Evolutionary conservation across 2,329 filamentous ascomycete genomes (phyloP).

Genomic region (Epichloe glyceriae): DNA sequence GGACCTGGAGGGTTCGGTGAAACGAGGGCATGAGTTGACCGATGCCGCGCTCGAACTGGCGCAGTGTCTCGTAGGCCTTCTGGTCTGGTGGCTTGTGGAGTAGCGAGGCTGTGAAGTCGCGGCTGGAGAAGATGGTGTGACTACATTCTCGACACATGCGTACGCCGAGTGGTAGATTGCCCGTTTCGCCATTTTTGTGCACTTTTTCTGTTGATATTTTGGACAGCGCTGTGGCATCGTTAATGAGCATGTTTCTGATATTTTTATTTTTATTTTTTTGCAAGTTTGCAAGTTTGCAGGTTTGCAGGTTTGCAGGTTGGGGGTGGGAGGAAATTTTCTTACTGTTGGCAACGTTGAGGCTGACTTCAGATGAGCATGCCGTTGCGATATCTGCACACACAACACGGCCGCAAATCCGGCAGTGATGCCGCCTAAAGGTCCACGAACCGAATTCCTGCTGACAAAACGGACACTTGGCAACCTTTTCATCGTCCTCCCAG

Average conservation of each 20-base stretch:
- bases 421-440: conserved; percentile 88
- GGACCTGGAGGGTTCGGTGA: conserved; percentile 57
- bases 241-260: not conserved
- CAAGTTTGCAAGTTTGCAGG: too few relatives aligned
- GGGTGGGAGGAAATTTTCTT: conserved; percentile 10
- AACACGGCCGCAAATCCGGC: conserved; percentile 81
- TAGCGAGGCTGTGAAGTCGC: conserved; percentile 64
- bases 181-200: conserved; percentile 14
- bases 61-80: conserved; percentile 68
- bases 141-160: conserved; percentile 89
- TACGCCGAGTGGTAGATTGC: conserved; percentile 60
- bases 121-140: conserved; percentile 45
- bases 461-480: conserved; percentile 79
- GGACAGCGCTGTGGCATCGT: conserved; percentile 6
- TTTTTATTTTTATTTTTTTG: too few relatives aligned
- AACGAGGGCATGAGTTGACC: conserved; percentile 70
- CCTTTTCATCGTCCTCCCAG: conserved; percentile 83
- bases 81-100: conserved; percentile 58
- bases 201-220: conserved; percentile 29
- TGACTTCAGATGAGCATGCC: conserved; percentile 72
- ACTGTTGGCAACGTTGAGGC: conserved; percentile 56
- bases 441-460: conserved; percentile 92
- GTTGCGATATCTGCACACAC: conserved; percentile 84
- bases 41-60: conserved; percentile 82
- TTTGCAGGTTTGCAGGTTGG: too few relatives aligned